These are phyloP conservation scores for Talaromyces rugulosus DNA, from an alignment of 2,329 filamentous ascomycete genomes.

Conservation along the genomic window DNA sequence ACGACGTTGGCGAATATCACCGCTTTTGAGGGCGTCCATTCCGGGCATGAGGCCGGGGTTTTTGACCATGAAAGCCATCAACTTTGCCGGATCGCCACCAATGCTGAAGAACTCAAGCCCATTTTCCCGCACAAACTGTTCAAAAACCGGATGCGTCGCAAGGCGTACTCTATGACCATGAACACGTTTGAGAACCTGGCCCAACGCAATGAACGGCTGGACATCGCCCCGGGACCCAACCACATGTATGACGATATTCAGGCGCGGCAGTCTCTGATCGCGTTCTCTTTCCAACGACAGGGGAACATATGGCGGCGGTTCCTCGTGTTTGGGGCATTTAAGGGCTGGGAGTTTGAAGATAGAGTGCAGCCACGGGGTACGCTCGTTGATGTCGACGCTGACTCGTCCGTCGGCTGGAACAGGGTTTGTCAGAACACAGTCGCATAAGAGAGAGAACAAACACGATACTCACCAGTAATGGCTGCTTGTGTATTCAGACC, in stretches of 20 bases:
- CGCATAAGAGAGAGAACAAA: not conserved
- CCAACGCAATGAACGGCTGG: conserved; percentile 69
- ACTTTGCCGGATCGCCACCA: conserved; percentile 68
- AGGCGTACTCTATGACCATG: conserved; percentile 70
- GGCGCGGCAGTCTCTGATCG: conserved; percentile 26
- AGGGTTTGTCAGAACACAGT: not conserved
- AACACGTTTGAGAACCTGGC: conserved; percentile 58
- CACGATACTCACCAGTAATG: conserved; percentile 3
- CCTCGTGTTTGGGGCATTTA: conserved; percentile 36
- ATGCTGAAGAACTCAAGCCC: conserved; percentile 72
- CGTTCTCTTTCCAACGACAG: conserved; percentile 65
- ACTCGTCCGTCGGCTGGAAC: conserved; percentile 66
- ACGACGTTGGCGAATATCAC: conserved; percentile 70
- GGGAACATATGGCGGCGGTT: conserved; percentile 47
- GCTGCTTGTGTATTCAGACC: conserved; percentile 11
- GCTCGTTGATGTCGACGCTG: conserved; percentile 74
- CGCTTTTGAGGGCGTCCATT: conserved; percentile 69
- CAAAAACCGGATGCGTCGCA: conserved; percentile 68
- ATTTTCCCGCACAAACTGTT: conserved; percentile 64
- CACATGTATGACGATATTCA: conserved; percentile 69
- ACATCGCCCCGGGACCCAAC: conserved; percentile 72
- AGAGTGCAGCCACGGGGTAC: conserved; percentile 60
- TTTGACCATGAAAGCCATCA: conserved; percentile 91
- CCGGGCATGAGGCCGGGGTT: conserved; percentile 82
- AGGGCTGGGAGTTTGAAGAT: conserved; percentile 61